Percentiles rank a stretch among this genome's conserved stretches.
These are phyloP conservation scores for Russula griseocarnosa DNA, from an alignment of 768 basidiomycete species.

Conservation along the genomic window DNA sequence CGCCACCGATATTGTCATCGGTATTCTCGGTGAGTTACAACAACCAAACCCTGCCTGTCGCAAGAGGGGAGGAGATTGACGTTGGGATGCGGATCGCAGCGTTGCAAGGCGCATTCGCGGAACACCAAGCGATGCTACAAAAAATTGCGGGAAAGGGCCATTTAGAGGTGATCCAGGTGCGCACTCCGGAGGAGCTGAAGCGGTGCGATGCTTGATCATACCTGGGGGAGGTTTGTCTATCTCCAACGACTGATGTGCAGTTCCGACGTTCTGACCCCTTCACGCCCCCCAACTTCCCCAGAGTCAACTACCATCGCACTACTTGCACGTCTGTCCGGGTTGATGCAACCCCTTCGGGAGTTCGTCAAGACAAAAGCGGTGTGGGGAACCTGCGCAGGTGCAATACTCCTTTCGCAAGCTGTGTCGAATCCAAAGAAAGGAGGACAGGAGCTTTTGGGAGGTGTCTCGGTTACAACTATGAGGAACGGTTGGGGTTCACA, in stretches of 20 bases:
- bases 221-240: slow-evolving; percentile 72
- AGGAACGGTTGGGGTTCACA: slow-evolving; percentile 95
- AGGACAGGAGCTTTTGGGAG: slow-evolving; percentile 82
- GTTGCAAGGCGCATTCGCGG: slow-evolving; percentile 88
- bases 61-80: neutral
- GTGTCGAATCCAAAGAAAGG: slow-evolving; percentile 78
- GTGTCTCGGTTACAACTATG: slow-evolving; percentile 71
- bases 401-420: slow-evolving; percentile 75
- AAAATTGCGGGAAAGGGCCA: slow-evolving; percentile 46
- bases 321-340: slow-evolving; percentile 64
- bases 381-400: slow-evolving; percentile 97
- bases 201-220: slow-evolving; percentile 84
- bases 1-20: slow-evolving; percentile 20
- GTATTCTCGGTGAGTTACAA: slow-evolving; percentile 25
- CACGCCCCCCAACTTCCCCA: too few relatives aligned
- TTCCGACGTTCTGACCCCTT: too few relatives aligned
- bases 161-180: slow-evolving; percentile 56
- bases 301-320: slow-evolving; percentile 93
- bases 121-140: slow-evolving; percentile 73
- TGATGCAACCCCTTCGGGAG: slow-evolving; percentile 72
- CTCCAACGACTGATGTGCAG: too few relatives aligned
- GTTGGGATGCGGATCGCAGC: slow-evolving; percentile 46
- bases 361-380: slow-evolving; percentile 73
- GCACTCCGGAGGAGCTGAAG: slow-evolving; percentile 67
- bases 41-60: neutral